phyloP scores from a whole-genome alignment of 2,329 filamentous ascomycete genomes.

The Xylariales sp. region DNA sequence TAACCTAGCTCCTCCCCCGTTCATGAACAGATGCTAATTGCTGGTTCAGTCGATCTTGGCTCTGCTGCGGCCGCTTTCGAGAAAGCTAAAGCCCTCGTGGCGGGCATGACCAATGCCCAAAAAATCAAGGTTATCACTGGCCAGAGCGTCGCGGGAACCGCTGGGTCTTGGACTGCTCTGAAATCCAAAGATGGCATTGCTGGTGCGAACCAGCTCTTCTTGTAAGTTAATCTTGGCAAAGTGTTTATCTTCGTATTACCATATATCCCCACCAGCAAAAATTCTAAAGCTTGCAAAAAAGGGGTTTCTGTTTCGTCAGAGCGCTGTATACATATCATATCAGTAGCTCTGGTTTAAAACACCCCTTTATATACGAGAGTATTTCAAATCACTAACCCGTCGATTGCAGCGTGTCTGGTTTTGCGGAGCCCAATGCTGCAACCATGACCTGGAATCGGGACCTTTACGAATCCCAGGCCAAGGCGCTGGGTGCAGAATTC shows the following conservation, averaged over 20 bases:
- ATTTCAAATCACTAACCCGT: too few relatives aligned
- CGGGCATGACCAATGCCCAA: slow-evolving; percentile 1
- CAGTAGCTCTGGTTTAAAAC: too few relatives aligned
- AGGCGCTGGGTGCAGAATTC: slow-evolving; percentile 12
- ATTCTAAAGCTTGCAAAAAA: too few relatives aligned
- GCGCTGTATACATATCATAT: too few relatives aligned
- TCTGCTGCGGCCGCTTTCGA: background rate
- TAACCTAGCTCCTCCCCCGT: too few relatives aligned
- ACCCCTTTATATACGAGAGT: too few relatives aligned
- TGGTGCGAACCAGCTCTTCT: slow-evolving; percentile 13
- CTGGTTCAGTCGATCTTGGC: slow-evolving; percentile 6
- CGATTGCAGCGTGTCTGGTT: slow-evolving; percentile 12
- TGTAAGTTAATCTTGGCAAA: too few relatives aligned
- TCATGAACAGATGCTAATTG: too few relatives aligned
- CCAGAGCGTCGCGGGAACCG: slow-evolving; percentile 1
- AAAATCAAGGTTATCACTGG: slow-evolving; percentile 4
- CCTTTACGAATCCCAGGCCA: slow-evolving; percentile 10
- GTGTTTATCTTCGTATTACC: too few relatives aligned
- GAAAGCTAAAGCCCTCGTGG: slow-evolving; percentile 4
- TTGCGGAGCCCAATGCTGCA: slow-evolving; percentile 11
- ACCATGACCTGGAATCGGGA: slow-evolving; percentile 16
- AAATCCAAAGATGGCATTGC: slow-evolving; percentile 12
- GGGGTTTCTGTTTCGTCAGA: too few relatives aligned
- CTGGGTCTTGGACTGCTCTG: slow-evolving; percentile 1
- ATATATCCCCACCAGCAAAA: too few relatives aligned